A percentile compares a stretch with the other conserved stretches of the same genome.
Conservation (phyloP, 2,329 filamentous ascomycete genomes). For the Podosphaera aphanis region DNA sequence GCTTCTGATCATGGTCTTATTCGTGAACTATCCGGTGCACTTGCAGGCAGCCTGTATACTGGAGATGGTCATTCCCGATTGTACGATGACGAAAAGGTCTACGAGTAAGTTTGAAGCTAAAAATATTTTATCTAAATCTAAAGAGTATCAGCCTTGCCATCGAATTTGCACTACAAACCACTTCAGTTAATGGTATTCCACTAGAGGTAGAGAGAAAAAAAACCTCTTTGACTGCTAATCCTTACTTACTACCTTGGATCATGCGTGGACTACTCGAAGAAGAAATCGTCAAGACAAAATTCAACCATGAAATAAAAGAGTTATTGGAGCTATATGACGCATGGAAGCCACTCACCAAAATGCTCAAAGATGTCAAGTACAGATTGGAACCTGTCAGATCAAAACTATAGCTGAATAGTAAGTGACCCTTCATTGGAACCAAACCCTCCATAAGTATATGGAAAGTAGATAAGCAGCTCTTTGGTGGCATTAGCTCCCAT, state of each 20-base stretch:
- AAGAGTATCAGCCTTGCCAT: slow-evolving; percentile 33
- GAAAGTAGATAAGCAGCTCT: too few relatives aligned
- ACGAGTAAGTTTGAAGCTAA: slow-evolving; percentile 29
- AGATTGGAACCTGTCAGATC: slow-evolving; percentile 76
- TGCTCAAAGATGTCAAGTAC: slow-evolving; percentile 87
- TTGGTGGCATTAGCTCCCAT: too few relatives aligned
- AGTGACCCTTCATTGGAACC: background rate
- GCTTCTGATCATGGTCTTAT: slow-evolving; percentile 84
- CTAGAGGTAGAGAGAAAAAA: slow-evolving; percentile 30
- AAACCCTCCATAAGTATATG: background rate
- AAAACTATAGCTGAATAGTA: slow-evolving; percentile 29
- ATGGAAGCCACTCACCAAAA: slow-evolving; percentile 79
- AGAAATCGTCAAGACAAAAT: slow-evolving; percentile 62
- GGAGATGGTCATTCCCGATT: slow-evolving; percentile 85
- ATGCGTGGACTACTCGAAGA: slow-evolving; percentile 87
- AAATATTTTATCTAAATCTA: background rate
- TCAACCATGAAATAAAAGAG: slow-evolving; percentile 53
- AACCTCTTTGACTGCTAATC: slow-evolving; percentile 36
- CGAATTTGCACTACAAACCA: slow-evolving; percentile 51
- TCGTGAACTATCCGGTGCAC: slow-evolving; percentile 63
- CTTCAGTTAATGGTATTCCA: slow-evolving; percentile 23
- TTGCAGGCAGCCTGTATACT: slow-evolving; percentile 75
- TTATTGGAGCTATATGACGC: slow-evolving; percentile 74
- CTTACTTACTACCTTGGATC: slow-evolving; percentile 82
- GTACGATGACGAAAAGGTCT: slow-evolving; percentile 74